Evolutionary conservation across 768 basidiomycete species (phyloP).

Genomic region (Coprinopsis cinerea): DNA sequence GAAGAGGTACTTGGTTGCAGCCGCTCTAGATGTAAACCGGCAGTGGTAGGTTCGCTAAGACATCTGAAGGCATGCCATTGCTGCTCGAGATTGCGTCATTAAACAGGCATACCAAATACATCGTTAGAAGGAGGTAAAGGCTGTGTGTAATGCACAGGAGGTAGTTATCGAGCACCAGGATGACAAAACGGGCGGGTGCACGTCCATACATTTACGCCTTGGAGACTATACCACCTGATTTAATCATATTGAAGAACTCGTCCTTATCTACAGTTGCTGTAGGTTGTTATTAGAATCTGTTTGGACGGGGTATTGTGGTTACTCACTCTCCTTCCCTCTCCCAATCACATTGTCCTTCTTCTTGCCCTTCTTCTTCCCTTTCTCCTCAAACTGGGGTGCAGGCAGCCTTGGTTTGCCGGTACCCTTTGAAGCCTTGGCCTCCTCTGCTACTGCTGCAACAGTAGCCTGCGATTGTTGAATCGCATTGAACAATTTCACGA

Average conservation of each 20-base stretch:
- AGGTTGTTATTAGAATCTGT: slow-evolving; percentile 2
- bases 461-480: slow-evolving; percentile 77
- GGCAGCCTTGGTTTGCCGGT: slow-evolving; percentile 69
- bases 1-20: no score
- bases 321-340: slow-evolving; percentile 51
- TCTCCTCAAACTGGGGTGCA: slow-evolving; percentile 52
- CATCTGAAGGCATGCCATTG: no score
- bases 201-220: slow-evolving; percentile 41
- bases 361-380: slow-evolving; percentile 43
- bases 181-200: no score
- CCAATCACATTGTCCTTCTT: slow-evolving; percentile 50
- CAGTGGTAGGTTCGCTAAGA: no score
- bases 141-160: background rate
- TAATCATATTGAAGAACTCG: slow-evolving; percentile 78
- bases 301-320: background rate
- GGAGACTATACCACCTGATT: slow-evolving; percentile 74
- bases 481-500: slow-evolving; percentile 83
- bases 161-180: background rate
- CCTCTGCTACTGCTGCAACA: slow-evolving; percentile 45
- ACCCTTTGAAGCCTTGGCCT: slow-evolving; percentile 57
- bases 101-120: no score
- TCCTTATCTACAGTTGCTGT: slow-evolving; percentile 60
- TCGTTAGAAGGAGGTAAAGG: no score
- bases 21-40: no score
- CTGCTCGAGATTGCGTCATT: no score